phyloP scores from a whole-genome alignment of 306 rosid genomes.

The Castanea sativa region DNA sequence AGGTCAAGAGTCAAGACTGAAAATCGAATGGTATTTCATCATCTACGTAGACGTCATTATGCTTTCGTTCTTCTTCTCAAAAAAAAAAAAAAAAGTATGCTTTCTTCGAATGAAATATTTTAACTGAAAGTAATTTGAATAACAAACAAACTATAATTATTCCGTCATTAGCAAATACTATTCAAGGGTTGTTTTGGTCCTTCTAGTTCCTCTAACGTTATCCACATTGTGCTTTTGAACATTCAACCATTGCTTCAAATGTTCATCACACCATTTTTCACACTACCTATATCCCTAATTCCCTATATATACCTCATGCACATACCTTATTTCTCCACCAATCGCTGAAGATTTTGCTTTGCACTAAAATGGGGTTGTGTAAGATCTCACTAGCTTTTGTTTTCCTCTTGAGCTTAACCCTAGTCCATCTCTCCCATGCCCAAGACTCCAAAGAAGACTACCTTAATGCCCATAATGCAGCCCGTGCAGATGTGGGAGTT shows the following conservation, averaged over 20 bases:
- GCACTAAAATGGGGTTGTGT: background rate
- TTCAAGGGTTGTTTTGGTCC: too few relatives aligned
- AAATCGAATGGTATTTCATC: too few relatives aligned
- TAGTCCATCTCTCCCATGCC: constrained; percentile 2
- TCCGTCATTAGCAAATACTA: too few relatives aligned
- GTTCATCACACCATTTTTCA: background rate
- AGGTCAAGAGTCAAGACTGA: too few relatives aligned
- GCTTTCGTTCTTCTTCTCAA: too few relatives aligned
- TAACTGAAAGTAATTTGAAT: too few relatives aligned
- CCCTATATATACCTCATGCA: background rate
- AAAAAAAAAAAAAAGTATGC: too few relatives aligned
- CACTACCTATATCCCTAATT: background rate
- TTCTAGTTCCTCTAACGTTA: background rate
- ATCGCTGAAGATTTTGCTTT: background rate
- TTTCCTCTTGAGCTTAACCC: background rate
- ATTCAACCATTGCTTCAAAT: background rate
- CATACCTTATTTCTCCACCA: background rate
- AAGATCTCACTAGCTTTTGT: background rate
- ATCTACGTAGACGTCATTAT: too few relatives aligned
- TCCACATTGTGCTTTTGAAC: background rate
- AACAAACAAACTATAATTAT: too few relatives aligned
- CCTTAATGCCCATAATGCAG: background rate
- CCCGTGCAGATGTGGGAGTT: constrained; percentile 19
- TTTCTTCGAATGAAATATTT: too few relatives aligned
- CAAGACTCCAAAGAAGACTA: constrained; percentile 3